Evolutionary conservation across 23 red algal genomes (phyloP).

Genomic region (Chondrus crispus): DNA sequence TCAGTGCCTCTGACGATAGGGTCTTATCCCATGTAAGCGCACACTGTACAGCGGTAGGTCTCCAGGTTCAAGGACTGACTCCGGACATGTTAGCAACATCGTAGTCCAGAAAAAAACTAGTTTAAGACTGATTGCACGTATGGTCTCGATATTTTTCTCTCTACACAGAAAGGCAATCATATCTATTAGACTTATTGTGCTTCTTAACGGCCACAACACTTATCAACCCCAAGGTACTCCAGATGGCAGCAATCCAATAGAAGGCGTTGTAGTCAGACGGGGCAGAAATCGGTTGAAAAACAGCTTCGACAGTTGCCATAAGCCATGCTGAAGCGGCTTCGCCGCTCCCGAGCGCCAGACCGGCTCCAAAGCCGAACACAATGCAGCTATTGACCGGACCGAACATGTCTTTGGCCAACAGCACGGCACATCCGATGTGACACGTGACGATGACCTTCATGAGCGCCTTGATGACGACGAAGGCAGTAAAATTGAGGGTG

Average conservation of each 20-base stretch:
- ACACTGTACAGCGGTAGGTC: no score
- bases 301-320: slow-evolving; percentile 3
- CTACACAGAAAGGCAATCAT: no score
- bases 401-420: slow-evolving; percentile 38
- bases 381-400: slow-evolving; percentile 18
- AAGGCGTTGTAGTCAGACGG: slow-evolving; percentile 24
- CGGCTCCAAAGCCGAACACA: slow-evolving; percentile 25
- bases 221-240: not conserved
- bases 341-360: slow-evolving; percentile 10
- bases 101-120: no score
- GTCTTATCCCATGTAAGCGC: no score
- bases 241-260: slow-evolving; percentile 11
- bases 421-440: slow-evolving; percentile 13
- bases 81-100: no score
- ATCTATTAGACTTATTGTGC: no score
- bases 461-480: not conserved
- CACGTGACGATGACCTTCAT: not conserved
- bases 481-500: not conserved
- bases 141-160: no score
- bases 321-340: not conserved
- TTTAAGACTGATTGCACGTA: no score
- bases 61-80: no score
- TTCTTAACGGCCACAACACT: not conserved
- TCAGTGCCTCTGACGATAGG: no score
- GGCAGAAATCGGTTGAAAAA: not conserved